These are phyloP conservation scores for Hibiscus syriacus DNA, from an alignment of 345 rosid genomes.

Conservation along the genomic window DNA sequence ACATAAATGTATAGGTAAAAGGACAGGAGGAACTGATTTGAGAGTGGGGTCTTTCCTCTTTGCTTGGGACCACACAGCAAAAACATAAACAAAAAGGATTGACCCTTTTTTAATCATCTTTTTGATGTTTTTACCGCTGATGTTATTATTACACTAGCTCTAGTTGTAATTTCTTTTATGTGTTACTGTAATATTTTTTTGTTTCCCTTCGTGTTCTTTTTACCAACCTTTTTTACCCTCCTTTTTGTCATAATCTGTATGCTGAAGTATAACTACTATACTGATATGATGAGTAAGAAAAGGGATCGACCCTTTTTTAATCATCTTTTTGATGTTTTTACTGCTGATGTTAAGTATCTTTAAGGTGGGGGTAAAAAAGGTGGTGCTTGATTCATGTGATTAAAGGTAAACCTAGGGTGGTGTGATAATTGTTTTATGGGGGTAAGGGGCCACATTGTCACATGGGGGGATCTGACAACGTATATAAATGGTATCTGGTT, in stretches of 20 bases:
- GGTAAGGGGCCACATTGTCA: slow-evolving; percentile 44
- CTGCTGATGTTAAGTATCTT: too few species aligned
- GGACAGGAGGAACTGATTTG: slow-evolving; percentile 43
- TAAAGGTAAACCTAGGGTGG: slow-evolving; percentile 32
- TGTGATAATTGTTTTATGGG: slow-evolving; percentile 7
- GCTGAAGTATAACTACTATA: too few species aligned
- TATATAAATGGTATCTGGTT: slow-evolving; percentile 30
- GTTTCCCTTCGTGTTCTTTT: neutral
- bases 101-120: too few species aligned
- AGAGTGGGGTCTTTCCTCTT: slow-evolving; percentile 35
- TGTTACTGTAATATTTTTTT: slow-evolving; percentile 17
- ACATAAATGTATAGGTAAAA: slow-evolving; percentile 39
- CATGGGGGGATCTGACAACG: slow-evolving; percentile 37
- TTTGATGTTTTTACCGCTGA: too few species aligned
- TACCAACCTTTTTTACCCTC: slow-evolving; percentile 1
- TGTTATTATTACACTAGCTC: neutral
- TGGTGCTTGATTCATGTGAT: slow-evolving; percentile 41
- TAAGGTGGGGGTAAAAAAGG: too few species aligned
- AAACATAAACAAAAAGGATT: slow-evolving; percentile 7
- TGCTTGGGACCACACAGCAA: slow-evolving; percentile 36
- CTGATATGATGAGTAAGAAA: too few species aligned
- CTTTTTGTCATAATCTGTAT: slow-evolving; percentile 7
- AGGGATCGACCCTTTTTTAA: too few species aligned
- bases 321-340: too few species aligned
- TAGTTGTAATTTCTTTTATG: slow-evolving; percentile 6